Evolutionary conservation across 176 grass and related monocot genomes (phyloP), one percentile per base, ranked within the genome.

Genomic region (Aegilops speltoides): DNA sequence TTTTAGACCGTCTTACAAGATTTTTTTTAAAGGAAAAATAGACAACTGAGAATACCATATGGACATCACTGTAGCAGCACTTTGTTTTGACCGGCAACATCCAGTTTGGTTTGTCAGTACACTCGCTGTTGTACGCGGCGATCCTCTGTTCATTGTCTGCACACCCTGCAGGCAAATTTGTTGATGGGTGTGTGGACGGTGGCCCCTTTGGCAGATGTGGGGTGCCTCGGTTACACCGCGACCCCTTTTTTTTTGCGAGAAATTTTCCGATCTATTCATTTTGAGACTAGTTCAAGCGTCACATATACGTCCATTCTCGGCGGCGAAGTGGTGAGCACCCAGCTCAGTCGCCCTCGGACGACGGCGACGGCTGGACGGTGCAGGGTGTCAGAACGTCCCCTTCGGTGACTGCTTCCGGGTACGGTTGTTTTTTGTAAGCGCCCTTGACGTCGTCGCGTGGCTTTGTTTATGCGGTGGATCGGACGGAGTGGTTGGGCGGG

Each of bases 311-410:
- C 90, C 24, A 89, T 95, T 59, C 91, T 93, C 72, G 90, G 88
- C n/a, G 86, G 92, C 22, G 95, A 97, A 83, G 95, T 93, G 54
- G 76, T 88, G 23, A 93, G 93, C 75, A 88, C 71, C 19, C 95
- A 97, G 73, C 54, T 41, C 2, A 94, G 68, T 78, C 59, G 13
- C 81, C 83, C 7, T 73, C 82, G 41, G 64, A 78, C 13, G 84
- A 86, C 75, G 81, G 79, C 82, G 75, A 84, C 64, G 87, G 22
- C 17, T 4, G 60, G 60, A 12, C 20, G 54, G 54, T 6, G 54
- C 7, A 54, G 15, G 4, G 0, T 16, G 15, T 52, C 48, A 52
- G 6, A 7, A 54, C 50, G 50, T 54, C 50, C 50, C 50, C 50
- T 54, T 54, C 50, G 50, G 50, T 7, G 60, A 62, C 60, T 62